Base-by-base conservation (phyloP, 495 filamentous ascomycete species). In the Cudoniella acicularis region DNA sequence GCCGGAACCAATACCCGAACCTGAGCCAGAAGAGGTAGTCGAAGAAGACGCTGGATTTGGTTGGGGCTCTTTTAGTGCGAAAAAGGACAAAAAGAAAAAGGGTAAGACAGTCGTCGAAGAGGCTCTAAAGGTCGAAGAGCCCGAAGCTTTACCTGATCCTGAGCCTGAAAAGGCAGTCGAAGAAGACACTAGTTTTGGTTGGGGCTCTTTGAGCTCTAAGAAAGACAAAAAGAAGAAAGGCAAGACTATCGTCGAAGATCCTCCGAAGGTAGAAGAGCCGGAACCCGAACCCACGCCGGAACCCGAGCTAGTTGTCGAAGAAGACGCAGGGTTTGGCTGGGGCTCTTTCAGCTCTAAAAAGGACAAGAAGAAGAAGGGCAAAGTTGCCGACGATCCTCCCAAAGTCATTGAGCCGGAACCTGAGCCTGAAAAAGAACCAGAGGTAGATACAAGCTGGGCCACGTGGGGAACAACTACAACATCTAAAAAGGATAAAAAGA, bases 401-500 rank as follows among this genome's bases (percentile, higher is more conserved):
- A 53, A 52, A 17, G 48, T 52, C 9, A 18, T 53, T 26, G 59
- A 61, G 13, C 46, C 52, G 3, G 59, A 61, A 42, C 40, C 49
- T 30, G 55, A 50, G 30, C 30, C 30, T 6, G 30, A 36, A 13
- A 36, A 11, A 13, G 17, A 59, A 13, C 21, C 16, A 36, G 54
- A 47, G 21, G 49, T 54, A 40, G 49, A 41, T 17, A 6, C 17
- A 1, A 23, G 40, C 18, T 57, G 60, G 54, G 54, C 16, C 9
- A 48, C 60, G 53, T 41, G 41, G 54, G 55, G 49, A 24, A 42
- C 21, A 18, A 40, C 17, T 18, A 23, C 25, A 4, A 54, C 17
- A 18, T 43, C 25, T 9, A 58, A 57, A 43, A 57, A 62, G 53
- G 59, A 65, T 23, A 65, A 66, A 55, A 66, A 63, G 27, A 62